phyloP scores from a whole-genome alignment of 2,329 filamentous ascomycete genomes.

The Tricladium varicosporioides region DNA sequence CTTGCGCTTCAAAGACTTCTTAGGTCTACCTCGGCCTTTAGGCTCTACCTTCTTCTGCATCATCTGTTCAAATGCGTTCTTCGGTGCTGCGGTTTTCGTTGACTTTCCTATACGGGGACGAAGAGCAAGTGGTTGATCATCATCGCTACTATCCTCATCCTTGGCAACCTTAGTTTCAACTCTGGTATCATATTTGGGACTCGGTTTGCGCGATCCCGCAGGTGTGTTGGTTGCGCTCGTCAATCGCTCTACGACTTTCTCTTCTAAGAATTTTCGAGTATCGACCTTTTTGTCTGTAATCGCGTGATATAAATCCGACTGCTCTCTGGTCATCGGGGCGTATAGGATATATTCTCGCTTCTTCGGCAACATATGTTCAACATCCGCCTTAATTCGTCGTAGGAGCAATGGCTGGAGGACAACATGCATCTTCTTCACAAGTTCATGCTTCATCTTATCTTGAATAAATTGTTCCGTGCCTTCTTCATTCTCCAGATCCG shows the following conservation, averaged over 20 bases:
- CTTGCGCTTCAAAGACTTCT: slow-evolving; percentile 56
- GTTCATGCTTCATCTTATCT: slow-evolving; percentile 72
- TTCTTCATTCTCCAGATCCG: slow-evolving; percentile 80
- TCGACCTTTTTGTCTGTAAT: slow-evolving; percentile 57
- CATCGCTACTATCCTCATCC: slow-evolving; percentile 28
- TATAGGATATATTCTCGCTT: slow-evolving; percentile 97
- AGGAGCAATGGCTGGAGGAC: slow-evolving; percentile 90
- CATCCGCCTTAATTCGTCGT: slow-evolving; percentile 86
- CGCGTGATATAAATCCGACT: slow-evolving; percentile 81
- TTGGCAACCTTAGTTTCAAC: slow-evolving; percentile 10
- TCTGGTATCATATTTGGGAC: neutral
- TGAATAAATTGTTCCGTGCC: slow-evolving; percentile 76
- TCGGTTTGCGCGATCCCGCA: slow-evolving; percentile 15
- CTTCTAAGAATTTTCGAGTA: slow-evolving; percentile 75
- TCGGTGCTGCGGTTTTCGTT: slow-evolving; percentile 19
- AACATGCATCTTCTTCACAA: slow-evolving; percentile 86
- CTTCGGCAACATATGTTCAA: slow-evolving; percentile 86
- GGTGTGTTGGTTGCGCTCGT: slow-evolving; percentile 50
- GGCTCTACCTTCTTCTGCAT: slow-evolving; percentile 25
- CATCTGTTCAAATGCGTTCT: slow-evolving; percentile 48
- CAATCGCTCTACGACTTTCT: slow-evolving; percentile 69
- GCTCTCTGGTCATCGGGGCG: slow-evolving; percentile 85
- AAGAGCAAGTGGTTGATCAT: slow-evolving; percentile 28
- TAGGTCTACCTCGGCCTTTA: slow-evolving; percentile 22
- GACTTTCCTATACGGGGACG: slow-evolving; percentile 23